Evolutionary conservation across 1,284 basidiomycete species (phyloP).

Genomic region (Apiotrichum sp.): DNA sequence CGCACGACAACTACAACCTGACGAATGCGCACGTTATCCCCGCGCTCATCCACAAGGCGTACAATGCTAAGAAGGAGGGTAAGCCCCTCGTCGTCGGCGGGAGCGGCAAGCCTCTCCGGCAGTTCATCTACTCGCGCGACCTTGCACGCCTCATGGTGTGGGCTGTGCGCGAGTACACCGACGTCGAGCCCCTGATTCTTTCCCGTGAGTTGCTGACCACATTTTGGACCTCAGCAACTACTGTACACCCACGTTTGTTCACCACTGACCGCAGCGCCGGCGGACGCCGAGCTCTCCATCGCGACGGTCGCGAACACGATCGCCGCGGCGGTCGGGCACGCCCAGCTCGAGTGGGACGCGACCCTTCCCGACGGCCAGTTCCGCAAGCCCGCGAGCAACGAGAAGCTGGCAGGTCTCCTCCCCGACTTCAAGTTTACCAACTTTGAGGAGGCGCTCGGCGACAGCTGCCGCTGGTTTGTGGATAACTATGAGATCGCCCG

Average conservation of each 20-base stretch:
- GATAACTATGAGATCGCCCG: constrained; percentile 55
- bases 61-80: constrained; percentile 74
- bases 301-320: constrained; percentile 75
- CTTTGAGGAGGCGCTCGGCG: constrained; percentile 64
- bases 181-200: constrained; percentile 81
- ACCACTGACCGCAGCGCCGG: constrained; percentile 33
- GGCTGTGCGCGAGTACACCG: constrained; percentile 78
- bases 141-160: constrained; percentile 88
- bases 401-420: constrained; percentile 64
- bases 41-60: constrained; percentile 79
- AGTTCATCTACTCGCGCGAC: constrained; percentile 90
- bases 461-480: constrained; percentile 72
- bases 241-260: too few relatives aligned
- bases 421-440: constrained; percentile 70
- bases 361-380: constrained; percentile 70
- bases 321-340: constrained; percentile 67
- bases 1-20: constrained; percentile 58
- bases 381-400: constrained; percentile 89
- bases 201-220: constrained; percentile 53
- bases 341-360: constrained; percentile 44
- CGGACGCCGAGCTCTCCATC: constrained; percentile 84
- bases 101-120: constrained; percentile 77
- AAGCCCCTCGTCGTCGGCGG: constrained; percentile 77
- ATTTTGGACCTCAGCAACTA: too few relatives aligned
- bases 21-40: constrained; percentile 85